phyloP scores from a whole-genome alignment of 1,139 yeast genomes.

The Nadsonia commutata region DNA sequence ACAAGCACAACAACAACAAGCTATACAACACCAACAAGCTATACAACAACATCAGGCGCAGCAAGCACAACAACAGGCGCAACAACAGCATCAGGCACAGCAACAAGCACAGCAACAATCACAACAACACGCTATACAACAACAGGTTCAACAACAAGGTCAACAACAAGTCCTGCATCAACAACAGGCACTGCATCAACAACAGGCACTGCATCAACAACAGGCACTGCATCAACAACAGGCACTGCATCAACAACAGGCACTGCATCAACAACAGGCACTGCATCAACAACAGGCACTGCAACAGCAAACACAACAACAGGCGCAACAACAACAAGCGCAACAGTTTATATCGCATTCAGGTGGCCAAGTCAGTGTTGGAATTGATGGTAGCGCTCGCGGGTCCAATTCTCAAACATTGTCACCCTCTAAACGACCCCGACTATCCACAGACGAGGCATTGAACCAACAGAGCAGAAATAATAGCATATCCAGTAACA shows the following conservation, averaged over 20 bases:
- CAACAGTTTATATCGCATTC: conserved; percentile 10
- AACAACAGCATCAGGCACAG: not conserved
- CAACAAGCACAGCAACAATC: not conserved
- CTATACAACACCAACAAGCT: conserved; percentile 17
- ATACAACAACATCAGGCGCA: conserved; percentile 7
- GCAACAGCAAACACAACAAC: conserved; percentile 14
- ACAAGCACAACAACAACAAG: conserved; percentile 12
- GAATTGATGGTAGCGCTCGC: conserved; percentile 13
- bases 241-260: conserved; percentile 10
- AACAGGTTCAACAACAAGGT: not conserved
- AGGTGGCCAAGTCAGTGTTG: conserved; percentile 12
- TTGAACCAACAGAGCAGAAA: not conserved
- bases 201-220: not conserved
- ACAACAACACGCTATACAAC: not conserved
- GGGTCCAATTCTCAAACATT: conserved; percentile 17
- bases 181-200: not conserved
- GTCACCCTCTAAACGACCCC: conserved; percentile 25
- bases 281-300: not conserved
- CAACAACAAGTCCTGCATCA: not conserved
- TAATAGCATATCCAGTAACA: conserved; percentile 17
- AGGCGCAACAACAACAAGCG: conserved; percentile 12
- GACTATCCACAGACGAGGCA: conserved; percentile 21
- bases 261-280: conserved; percentile 7
- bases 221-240: conserved; percentile 12
- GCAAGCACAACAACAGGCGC: not conserved